Evolutionary conservation across 805 yeast genomes (phyloP).

Genomic region (Lipomyces yamanashiensis): DNA sequence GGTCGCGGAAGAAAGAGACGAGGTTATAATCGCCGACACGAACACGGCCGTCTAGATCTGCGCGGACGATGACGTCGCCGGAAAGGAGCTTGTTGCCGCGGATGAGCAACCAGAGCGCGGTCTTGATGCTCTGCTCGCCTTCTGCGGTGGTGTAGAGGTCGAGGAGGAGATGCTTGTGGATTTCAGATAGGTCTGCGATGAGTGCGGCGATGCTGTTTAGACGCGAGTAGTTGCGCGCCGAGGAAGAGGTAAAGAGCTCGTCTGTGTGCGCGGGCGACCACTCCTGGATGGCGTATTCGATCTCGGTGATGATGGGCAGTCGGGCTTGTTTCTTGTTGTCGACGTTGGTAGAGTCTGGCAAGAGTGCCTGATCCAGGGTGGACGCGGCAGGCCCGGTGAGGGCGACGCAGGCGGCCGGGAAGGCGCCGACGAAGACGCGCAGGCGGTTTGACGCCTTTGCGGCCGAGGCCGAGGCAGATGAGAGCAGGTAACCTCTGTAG

Average conservation of each 20-base stretch:
- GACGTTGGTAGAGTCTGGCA: constrained; percentile 6
- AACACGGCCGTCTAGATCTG: constrained; percentile 41
- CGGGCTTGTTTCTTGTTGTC: constrained; percentile 10
- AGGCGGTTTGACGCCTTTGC: constrained; percentile 40
- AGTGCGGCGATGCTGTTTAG: constrained; percentile 39
- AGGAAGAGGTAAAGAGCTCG: constrained; percentile 35
- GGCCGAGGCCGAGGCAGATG: constrained; percentile 40
- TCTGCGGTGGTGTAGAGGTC: constrained; percentile 42
- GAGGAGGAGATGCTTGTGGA: constrained; percentile 41
- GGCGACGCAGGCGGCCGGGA: constrained; percentile 40
- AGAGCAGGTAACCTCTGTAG: constrained; percentile 77
- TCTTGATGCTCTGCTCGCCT: constrained; percentile 39
- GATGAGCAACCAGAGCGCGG: constrained; percentile 43
- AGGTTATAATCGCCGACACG: constrained; percentile 49
- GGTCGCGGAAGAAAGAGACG: constrained; percentile 66
- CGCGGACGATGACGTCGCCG: constrained; percentile 44
- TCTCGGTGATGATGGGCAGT: constrained; percentile 39
- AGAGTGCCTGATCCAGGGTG: constrained; percentile 4
- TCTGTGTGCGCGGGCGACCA: constrained; percentile 43
- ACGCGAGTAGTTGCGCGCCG: constrained; percentile 39
- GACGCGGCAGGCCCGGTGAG: constrained; percentile 34
- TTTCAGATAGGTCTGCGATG: constrained; percentile 40
- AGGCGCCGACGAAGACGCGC: constrained; percentile 38
- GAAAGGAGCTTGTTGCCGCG: constrained; percentile 43
- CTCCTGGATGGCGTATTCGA: constrained; percentile 43